A percentile compares a stretch with the other conserved stretches of the same genome.
Conservation (phyloP, 2,329 filamentous ascomycete genomes). For the Sporothrix phasma region DNA sequence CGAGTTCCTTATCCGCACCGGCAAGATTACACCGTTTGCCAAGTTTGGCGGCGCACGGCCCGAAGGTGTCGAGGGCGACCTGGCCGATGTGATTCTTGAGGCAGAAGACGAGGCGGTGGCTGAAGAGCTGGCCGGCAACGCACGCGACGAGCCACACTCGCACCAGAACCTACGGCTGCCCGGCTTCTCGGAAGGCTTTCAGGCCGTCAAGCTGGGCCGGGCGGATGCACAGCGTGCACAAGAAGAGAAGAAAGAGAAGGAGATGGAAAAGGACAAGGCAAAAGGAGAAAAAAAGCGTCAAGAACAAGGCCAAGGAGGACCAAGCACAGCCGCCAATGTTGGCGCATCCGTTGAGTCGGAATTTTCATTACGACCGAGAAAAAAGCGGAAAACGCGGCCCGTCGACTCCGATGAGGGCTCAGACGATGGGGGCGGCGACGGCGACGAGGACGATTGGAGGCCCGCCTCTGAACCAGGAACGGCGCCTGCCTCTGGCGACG, state of each 20-base stretch:
- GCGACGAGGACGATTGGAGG: conserved; percentile 21
- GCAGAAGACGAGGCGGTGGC: conserved; percentile 64
- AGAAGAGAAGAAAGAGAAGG: background rate
- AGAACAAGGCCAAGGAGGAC: conserved; percentile 14
- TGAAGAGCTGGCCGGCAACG: conserved; percentile 36
- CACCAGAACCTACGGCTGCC: conserved; percentile 66
- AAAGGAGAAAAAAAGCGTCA: no score
- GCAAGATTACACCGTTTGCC: conserved; percentile 94
- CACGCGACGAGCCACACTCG: conserved; percentile 44
- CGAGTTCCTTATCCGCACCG: conserved; percentile 87
- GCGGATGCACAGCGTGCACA: background rate
- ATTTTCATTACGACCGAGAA: conserved; percentile 49
- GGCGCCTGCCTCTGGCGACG: conserved; percentile 22
- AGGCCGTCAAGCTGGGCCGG: conserved; percentile 1
- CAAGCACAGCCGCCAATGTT: conserved; percentile 27
- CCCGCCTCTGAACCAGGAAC: conserved; percentile 1
- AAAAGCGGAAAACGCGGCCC: conserved; percentile 38
- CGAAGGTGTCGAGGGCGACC: conserved; percentile 53
- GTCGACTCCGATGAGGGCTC: background rate
- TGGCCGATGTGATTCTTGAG: conserved; percentile 70
- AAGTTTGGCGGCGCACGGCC: conserved; percentile 58
- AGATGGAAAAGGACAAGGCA: background rate
- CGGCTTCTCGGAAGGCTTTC: conserved; percentile 51
- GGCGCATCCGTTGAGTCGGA: conserved; percentile 37
- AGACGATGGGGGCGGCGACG: conserved; percentile 36